phyloP scores from a whole-genome alignment of 2,329 filamentous ascomycete genomes.

The Cercospora citrullina region DNA sequence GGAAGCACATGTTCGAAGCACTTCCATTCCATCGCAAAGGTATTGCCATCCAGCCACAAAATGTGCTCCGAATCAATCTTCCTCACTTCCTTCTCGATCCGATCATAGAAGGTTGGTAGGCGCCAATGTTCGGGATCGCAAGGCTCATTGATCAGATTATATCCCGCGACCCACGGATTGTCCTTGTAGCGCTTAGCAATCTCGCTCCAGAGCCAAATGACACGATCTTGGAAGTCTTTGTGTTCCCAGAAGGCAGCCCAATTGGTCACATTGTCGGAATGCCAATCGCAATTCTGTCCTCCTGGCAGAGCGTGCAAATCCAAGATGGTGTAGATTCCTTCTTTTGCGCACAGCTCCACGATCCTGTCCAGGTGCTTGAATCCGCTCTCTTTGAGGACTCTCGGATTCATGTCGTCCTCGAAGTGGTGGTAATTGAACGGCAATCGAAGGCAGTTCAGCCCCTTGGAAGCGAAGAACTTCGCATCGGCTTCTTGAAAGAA shows the following conservation, averaged over 20 bases:
- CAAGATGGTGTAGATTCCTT: slow-evolving; percentile 54
- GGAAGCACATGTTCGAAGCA: slow-evolving; percentile 48
- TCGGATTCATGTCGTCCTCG: slow-evolving; percentile 52
- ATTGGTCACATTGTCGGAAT: slow-evolving; percentile 50
- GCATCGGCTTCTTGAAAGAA: slow-evolving; percentile 62
- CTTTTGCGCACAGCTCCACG: slow-evolving; percentile 50
- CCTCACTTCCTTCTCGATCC: slow-evolving; percentile 50
- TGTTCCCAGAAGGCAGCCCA: slow-evolving; percentile 54
- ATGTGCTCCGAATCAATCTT: slow-evolving; percentile 53
- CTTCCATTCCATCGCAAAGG: slow-evolving; percentile 44
- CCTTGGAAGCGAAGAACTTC: slow-evolving; percentile 57
- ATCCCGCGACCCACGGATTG: slow-evolving; percentile 52
- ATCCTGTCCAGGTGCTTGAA: slow-evolving; percentile 54
- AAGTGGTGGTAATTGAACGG: slow-evolving; percentile 64
- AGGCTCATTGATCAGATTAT: slow-evolving; percentile 56
- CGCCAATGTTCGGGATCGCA: slow-evolving; percentile 51
- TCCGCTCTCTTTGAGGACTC: slow-evolving; percentile 48
- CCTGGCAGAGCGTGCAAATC: slow-evolving; percentile 54
- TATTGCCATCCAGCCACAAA: slow-evolving; percentile 42
- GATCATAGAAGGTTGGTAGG: slow-evolving; percentile 50
- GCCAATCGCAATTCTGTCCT: slow-evolving; percentile 55
- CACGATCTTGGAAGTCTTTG: slow-evolving; percentile 53
- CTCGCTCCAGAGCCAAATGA: slow-evolving; percentile 52
- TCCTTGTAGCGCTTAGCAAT: slow-evolving; percentile 48
- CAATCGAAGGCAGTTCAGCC: slow-evolving; percentile 60